Evolutionary conservation across 2,329 filamentous ascomycete genomes (phyloP), one percentile per base, ranked within the genome.

Genomic region (Aspergillus novofumigatus): DNA sequence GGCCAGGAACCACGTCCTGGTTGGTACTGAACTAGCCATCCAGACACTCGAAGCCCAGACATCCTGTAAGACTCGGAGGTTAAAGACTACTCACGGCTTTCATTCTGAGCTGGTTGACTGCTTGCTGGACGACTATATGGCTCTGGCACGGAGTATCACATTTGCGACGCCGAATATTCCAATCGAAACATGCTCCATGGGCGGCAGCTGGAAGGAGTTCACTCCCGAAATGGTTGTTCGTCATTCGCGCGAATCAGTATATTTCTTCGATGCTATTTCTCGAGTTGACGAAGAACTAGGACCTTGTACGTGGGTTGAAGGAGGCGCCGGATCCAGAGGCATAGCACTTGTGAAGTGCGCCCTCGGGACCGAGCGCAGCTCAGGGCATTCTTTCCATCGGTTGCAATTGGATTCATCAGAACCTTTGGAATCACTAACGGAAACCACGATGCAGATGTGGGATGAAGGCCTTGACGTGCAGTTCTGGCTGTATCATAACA

Each of bases 31-130:
- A 0, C 42, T 41, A 0, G 68, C 69, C 1, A 73, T 80, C 5
- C 67, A 76, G 3, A 61, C 58, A 0, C 55, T 70, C 0, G 14
- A 38, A 4, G 35, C 9, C 2, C 54, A 48, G 8, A 20, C 35
- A 5, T 21, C 50, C 14, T 56, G 72, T 45, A 71, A 63, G 51
- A 54, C 7, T 25, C 78, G 78, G 62, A 63, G 60, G 3, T 72
- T 83, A 0, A 69, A 75, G 11, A 76, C 80, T 1, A 77, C 78
- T 0, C 73, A 82, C 55, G 79, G 76, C 0, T 82, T 80, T 61
- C 80, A 82, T 60, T 81, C 75, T 0, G 50, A 56, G 0, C 69
- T 81, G 0, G 73, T 77, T 0, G 77, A 81, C 0, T 50, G 56
- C 0, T 48, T 80, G 0, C 54, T 69, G 7, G 17, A 49, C 0